These are phyloP conservation scores for Senna tora DNA, from an alignment of 306 rosid genomes.

Conservation along the genomic window DNA sequence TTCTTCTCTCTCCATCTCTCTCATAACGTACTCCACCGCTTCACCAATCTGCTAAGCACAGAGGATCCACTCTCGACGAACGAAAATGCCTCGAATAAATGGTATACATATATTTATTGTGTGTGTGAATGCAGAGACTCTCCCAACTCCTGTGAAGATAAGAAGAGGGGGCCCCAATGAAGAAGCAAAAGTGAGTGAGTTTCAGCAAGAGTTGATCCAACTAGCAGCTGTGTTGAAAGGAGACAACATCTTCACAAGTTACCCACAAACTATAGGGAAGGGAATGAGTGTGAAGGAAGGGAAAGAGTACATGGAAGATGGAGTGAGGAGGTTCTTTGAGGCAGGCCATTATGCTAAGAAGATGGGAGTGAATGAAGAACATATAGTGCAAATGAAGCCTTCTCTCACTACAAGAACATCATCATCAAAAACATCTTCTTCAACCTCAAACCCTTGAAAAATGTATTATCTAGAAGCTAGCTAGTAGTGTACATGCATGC, in stretches of 20 bases:
- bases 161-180: slow-evolving; percentile 62
- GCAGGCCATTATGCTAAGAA: slow-evolving; percentile 70
- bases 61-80: no score
- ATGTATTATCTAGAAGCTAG: no score
- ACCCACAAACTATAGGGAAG: slow-evolving; percentile 59
- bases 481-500: no score
- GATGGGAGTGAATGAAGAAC: slow-evolving; percentile 80
- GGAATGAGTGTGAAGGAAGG: slow-evolving; percentile 78
- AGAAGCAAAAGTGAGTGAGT: slow-evolving; percentile 61
- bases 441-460: slow-evolving; percentile 41
- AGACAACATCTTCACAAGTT: slow-evolving; percentile 68
- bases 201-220: slow-evolving; percentile 82
- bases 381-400: slow-evolving; percentile 86
- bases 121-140: slow-evolving; percentile 51
- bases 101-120: background rate
- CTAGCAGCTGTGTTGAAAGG: slow-evolving; percentile 84
- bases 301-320: slow-evolving; percentile 67
- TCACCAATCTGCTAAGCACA: no score
- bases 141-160: slow-evolving; percentile 62
- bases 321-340: slow-evolving; percentile 68
- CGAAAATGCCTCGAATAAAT: no score
- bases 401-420: slow-evolving; percentile 76
- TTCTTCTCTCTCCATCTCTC: no score
- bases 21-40: no score
- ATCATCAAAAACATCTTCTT: slow-evolving; percentile 29